Evolutionary conservation across 2,329 filamentous ascomycete species (phyloP), one percentile per base, ranked within the genome.

Genomic region (Simplicillium sp.): DNA sequence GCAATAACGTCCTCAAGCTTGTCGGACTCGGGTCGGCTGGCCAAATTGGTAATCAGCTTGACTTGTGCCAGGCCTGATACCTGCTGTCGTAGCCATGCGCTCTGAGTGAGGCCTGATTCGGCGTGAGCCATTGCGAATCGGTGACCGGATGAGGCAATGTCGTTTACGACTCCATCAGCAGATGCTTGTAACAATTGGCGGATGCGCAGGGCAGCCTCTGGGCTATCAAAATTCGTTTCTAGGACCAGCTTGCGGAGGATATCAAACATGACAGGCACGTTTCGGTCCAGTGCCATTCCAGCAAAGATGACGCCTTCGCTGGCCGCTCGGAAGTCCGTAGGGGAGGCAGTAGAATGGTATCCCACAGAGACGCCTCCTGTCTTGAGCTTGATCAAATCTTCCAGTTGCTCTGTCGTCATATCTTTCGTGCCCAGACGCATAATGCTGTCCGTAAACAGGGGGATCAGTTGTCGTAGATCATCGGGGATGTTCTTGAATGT

Each of bases 371-470:
- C 77, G 9, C 92, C 92, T 15, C 92, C 92, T 2, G 92, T 97
- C 66, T 94, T 94, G 25, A 97, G 73, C 61, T 97, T 97, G 60
- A 98, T 96, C 41, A 89, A 65, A 55, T 97, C 92, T 61, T 98
- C 92, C 39, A 97, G 76, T 59, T 96, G 82, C 59, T 96, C 92
- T 84, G 95, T 96, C 0, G 81, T 80, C 71, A 85, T 85, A 44
- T 81, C 77, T 51, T 84, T 84, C 3, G 90, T 98, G 12, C 92
- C 92, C 8, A 98, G 74, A 15, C 92, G 83, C 84, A 96, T 92
- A 46, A 98, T 81, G 31, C 85, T 82, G 56, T 95, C 89, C 12
- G 86, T 88, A 57, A 97, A 97, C 0, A 98, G 67, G 1, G 92
- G 92, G 37, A 97, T 76, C 43, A 97, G 70, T 50, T 86, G 72